Evolutionary conservation across 768 basidiomycete species (phyloP), one percentile per base, ranked within the genome.

Genomic region (Hortiboletus campestris): DNA sequence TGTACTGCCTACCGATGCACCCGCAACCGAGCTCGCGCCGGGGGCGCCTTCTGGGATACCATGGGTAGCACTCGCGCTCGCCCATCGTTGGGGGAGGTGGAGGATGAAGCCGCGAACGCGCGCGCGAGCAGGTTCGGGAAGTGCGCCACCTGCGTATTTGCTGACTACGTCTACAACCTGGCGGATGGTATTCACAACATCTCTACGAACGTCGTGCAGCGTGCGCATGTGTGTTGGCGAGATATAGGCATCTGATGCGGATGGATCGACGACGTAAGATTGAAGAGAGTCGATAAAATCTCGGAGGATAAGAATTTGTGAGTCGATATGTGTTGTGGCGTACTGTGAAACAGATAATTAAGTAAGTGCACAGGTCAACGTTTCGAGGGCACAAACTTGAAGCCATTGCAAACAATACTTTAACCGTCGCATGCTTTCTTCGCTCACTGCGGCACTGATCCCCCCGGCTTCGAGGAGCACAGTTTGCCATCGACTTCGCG

Each of bases 391-490:
- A 76, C 82, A 22, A 28, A 91, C 91, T 77, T 90, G 87, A 17
- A 96, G 76, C 91, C 92, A 95, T 54, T 91, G 84, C 29, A 96
- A 68, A 71, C 90, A 93, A 66, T 94, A 95, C 67, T 85, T 85
- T 39, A 96, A 72, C 50, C 89, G 78, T 52, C 89, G 78, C 88
- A 96, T 89, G 64, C 86, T 93, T 70, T 95, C 94, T 59, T 94
- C 92, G 69, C 91, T 93, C 32, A 95, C 77, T 9, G 94, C 93
- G 0, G 90, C 91, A 54, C 91, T 83, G 34, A 96, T 77, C 0
- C 93, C 93, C 14, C 93, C 91, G 2, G 91, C 93, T 71, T 95
- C 93, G 22, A 88, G 76, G 39, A 95, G 74, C 28, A 94, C 81
- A 0, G 88, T 82, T 62, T 94, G 91, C 92, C 90, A 93, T 40